phyloP scores from a whole-genome alignment of 169 alveolate species.

The Cryptosporidium baileyi region DNA sequence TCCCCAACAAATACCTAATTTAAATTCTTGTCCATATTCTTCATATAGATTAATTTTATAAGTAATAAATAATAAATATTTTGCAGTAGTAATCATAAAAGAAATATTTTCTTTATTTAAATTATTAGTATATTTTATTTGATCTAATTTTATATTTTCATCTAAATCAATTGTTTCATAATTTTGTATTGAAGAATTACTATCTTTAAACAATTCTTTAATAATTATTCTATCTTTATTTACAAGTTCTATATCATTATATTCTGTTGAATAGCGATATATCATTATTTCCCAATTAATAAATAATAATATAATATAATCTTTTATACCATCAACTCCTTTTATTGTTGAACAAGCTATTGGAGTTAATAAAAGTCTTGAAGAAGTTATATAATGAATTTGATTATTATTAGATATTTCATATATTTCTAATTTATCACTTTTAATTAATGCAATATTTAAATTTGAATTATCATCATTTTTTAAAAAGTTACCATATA shows the following conservation, averaged over 20 bases:
- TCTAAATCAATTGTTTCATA: background rate
- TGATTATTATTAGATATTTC: background rate
- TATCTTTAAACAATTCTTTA: background rate
- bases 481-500: slow-evolving; percentile 54
- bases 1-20: slow-evolving; percentile 33
- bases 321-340: slow-evolving; percentile 10
- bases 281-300: slow-evolving; percentile 13
- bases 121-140: background rate
- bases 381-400: slow-evolving; percentile 4
- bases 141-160: slow-evolving; percentile 37
- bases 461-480: background rate
- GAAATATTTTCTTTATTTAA: background rate
- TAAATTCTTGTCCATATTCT: background rate
- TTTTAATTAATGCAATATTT: slow-evolving; percentile 4
- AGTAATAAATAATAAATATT: slow-evolving; percentile 17
- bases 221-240: slow-evolving; percentile 30
- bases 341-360: slow-evolving; percentile 17
- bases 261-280: slow-evolving; percentile 19
- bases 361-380: slow-evolving; percentile 40
- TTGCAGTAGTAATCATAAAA: slow-evolving; percentile 52
- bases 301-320: slow-evolving; percentile 25
- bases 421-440: slow-evolving; percentile 13
- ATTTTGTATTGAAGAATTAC: background rate
- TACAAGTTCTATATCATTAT: slow-evolving; percentile 14
- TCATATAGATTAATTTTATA: background rate